Base-by-base conservation (phyloP, 2,329 filamentous ascomycete genomes). In the Aspergillus neotritici region DNA sequence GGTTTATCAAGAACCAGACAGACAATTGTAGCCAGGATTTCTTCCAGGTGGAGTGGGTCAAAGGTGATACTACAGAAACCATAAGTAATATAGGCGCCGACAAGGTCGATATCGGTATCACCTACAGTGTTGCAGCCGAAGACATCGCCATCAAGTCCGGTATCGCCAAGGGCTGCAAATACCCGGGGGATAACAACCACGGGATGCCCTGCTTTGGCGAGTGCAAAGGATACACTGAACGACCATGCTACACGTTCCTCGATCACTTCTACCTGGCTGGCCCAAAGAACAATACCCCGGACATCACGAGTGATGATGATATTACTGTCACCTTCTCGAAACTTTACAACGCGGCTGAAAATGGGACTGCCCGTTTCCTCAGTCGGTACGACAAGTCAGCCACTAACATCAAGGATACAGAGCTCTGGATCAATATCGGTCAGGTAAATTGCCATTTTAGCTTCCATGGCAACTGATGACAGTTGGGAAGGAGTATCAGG, bases 341-440 rank as follows among this genome's bases (percentile, higher is more conserved):
- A 10, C 51, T 74, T 5, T 60, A 62, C 15, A 47, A 58, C 0
- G 61, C 64, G 3, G 65, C 65, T 1, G 60, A 68, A 30, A 61
- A 54, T 2, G 57, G 54, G 3, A 49, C 47, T 0, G 66, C 63
- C 2, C 63, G 68, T 11, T 75, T 74, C 40, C 53, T 74, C 9
- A 67, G 58, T 25, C 64, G 72, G 1, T 75, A 64, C 38, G 72
- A 75, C 47, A 75, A 74, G 51, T 73, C 70, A 2, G 72, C 72
- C 0, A 73, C 70, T 3, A 75, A 73, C 46, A 72, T 75, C 38
- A 73, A 73, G 45, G 73, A 75, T 40, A 67, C 68, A 0, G 49
- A 63, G 31, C 53, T 74, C 3, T 76, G 71, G 70, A 62, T 69
- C 4, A 54, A 57, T 0, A 72, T 75, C 29, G 73, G 71, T 4